Evolutionary conservation across 2,329 filamentous ascomycete species (phyloP), one percentile per base, ranked within the genome.

Genomic region (Microsporum audouinii): DNA sequence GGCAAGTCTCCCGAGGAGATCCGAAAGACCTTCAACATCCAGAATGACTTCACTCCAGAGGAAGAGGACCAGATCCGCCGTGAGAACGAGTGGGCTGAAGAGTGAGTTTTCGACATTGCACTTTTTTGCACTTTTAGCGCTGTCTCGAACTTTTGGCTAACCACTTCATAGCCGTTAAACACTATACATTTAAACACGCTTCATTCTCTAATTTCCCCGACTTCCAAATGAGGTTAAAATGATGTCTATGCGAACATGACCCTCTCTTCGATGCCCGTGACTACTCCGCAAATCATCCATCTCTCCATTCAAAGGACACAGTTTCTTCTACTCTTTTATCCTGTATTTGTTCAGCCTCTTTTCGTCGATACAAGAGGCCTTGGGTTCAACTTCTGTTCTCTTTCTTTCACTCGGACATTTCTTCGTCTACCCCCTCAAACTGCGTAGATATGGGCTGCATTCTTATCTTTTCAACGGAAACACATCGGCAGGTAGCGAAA

Each of bases 1-100:
- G 94, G 94, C 79, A 99, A 99, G 83, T 96, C 91, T 0, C 94
- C 94, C 2, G 94, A 99, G 75, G 94, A 99, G 80, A 99, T 99
- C 70, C 89, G 94, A 58, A 99, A 97, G 83, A 99, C 94, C 0
- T 99, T 99, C 81, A 99, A 99, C 79, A 99, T 99, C 71, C 94
- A 95, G 71, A 99, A 99, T 70, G 94, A 99, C 76, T 99, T 99
- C 79, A 97, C 94, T 0, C 90, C 92, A 1, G 94, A 99, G 77
- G 94, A 99, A 79, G 94, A 99, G 77, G 94, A 99, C 73, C 94
- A 99, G 82, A 99, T 94, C 66, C 87, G 89, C 61, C 84, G 89
- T 2, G 89, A 94, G 80, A 94, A 94, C 73, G 89, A 94, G 77
- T 94, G 89, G 89, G 89, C 89, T 53, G 89, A 94, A 80, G 89